Percentiles rank a stretch among this genome's conserved stretches.
These are phyloP conservation scores for Arthrobotrys sinensis DNA, from an alignment of 2,329 filamentous ascomycete species.

Conservation along the genomic window DNA sequence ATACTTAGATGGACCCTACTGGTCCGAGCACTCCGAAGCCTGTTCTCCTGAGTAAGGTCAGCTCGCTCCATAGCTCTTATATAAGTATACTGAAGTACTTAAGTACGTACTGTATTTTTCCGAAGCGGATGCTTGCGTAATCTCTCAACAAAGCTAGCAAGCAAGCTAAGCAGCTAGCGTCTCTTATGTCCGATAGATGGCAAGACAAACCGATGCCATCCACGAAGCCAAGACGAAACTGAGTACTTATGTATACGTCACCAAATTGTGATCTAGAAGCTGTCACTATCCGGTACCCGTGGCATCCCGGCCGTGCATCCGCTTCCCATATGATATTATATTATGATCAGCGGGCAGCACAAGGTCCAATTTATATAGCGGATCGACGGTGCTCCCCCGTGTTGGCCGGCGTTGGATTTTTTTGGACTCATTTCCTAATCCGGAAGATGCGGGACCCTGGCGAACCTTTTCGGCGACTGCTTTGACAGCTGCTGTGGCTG, in stretches of 20 bases:
- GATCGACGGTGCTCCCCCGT: conserved; percentile 6
- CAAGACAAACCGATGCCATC: no score
- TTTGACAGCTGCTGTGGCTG: conserved; percentile 22
- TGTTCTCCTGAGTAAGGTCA: conserved; percentile 1
- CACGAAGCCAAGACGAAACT: no score
- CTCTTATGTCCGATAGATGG: no score
- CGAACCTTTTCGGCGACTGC: not conserved
- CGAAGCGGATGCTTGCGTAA: conserved; percentile 15
- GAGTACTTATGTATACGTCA: conserved; percentile 11
- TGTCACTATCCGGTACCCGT: not conserved
- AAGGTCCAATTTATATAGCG: not conserved
- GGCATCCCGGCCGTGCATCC: no score
- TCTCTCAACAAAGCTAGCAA: conserved; percentile 3
- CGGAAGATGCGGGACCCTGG: not conserved
- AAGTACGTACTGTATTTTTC: no score
- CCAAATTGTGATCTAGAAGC: not conserved
- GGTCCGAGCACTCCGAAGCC: no score
- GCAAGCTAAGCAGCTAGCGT: no score
- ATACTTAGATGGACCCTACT: no score
- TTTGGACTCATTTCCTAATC: not conserved
- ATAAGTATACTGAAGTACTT: not conserved
- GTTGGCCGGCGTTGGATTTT: conserved; percentile 37
- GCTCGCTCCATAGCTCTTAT: not conserved
- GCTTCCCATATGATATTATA: not conserved
- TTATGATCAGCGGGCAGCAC: conserved; percentile 10